These are phyloP conservation scores for Naematelia aurantialba DNA, from an alignment of 768 basidiomycete genomes.

Conservation along the genomic window DNA sequence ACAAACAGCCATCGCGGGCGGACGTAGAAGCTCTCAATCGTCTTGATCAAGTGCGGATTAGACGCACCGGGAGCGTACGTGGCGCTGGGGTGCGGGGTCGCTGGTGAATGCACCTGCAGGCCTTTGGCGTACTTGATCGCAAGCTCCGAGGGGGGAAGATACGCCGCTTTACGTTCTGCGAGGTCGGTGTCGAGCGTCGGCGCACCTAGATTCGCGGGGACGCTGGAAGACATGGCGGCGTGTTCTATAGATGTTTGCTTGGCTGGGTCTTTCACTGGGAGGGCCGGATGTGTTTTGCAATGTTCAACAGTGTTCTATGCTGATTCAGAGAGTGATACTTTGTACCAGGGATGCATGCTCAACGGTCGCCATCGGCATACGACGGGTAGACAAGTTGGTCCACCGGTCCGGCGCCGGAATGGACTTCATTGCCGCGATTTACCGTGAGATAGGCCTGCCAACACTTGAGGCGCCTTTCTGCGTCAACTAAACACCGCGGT, in stretches of 20 bases:
- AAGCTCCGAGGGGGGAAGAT: slow-evolving; percentile 39
- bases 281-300: too few relatives aligned
- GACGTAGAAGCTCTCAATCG: slow-evolving; percentile 59
- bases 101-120: slow-evolving; percentile 26
- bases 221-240: slow-evolving; percentile 18
- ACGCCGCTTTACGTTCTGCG: slow-evolving; percentile 30
- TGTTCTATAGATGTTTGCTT: neutral
- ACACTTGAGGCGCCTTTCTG: too few relatives aligned
- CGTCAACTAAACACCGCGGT: too few relatives aligned
- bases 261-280: too few relatives aligned
- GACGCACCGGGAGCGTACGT: neutral
- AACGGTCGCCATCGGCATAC: too few relatives aligned
- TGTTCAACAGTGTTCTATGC: too few relatives aligned
- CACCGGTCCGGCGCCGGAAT: too few relatives aligned
- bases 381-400: too few relatives aligned
- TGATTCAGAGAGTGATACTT: too few relatives aligned
- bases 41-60: slow-evolving; percentile 30
- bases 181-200: slow-evolving; percentile 30
- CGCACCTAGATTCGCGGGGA: slow-evolving; percentile 24
- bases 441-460: too few relatives aligned
- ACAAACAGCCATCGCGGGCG: slow-evolving; percentile 72
- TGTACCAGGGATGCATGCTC: too few relatives aligned
- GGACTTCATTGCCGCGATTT: too few relatives aligned
- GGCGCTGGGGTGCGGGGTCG: slow-evolving; percentile 9
- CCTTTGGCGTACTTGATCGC: slow-evolving; percentile 36